Evolutionary conservation across 257 asterid genomes (phyloP).

Genomic region (Plectranthus barbatus): DNA sequence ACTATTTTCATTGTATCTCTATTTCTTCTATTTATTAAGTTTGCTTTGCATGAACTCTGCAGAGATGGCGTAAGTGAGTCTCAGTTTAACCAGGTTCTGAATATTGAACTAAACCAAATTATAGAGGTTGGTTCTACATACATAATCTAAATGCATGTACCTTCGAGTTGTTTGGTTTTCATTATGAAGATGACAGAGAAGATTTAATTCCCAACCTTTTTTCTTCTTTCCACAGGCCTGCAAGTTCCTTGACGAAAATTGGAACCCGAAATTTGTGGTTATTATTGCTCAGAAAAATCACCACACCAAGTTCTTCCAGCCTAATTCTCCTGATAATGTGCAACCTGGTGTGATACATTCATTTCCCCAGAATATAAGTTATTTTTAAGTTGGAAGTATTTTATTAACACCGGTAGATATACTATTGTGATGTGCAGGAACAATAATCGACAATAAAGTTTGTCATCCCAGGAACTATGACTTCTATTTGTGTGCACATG

Average conservation of each 20-base stretch:
- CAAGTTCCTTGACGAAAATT: constrained; percentile 58
- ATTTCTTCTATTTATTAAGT: not conserved
- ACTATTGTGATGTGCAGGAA: constrained; percentile 38
- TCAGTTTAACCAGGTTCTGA: constrained; percentile 78
- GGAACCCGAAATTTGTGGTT: constrained; percentile 69
- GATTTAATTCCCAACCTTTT: not conserved
- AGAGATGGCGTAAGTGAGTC: constrained; percentile 93
- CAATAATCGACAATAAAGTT: constrained; percentile 59
- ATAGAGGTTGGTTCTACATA: constrained; percentile 50
- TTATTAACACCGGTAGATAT: not conserved
- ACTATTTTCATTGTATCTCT: not conserved
- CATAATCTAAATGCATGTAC: not conserved
- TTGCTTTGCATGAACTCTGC: constrained; percentile 12
- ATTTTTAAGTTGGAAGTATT: not conserved
- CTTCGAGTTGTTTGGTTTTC: not conserved
- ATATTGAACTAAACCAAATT: constrained; percentile 69
- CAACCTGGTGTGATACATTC: constrained; percentile 48
- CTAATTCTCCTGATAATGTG: constrained; percentile 64
- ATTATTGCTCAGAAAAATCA: constrained; percentile 81
- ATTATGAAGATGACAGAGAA: not conserved
- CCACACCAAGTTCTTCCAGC: constrained; percentile 73
- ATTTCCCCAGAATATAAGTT: not conserved
- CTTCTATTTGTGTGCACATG: constrained; percentile 74
- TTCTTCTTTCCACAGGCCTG: constrained; percentile 43
- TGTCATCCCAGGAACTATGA: constrained; percentile 74